Conservation (phyloP, 2,329 filamentous ascomycete genomes). For the Xylaria arbuscula region DNA sequence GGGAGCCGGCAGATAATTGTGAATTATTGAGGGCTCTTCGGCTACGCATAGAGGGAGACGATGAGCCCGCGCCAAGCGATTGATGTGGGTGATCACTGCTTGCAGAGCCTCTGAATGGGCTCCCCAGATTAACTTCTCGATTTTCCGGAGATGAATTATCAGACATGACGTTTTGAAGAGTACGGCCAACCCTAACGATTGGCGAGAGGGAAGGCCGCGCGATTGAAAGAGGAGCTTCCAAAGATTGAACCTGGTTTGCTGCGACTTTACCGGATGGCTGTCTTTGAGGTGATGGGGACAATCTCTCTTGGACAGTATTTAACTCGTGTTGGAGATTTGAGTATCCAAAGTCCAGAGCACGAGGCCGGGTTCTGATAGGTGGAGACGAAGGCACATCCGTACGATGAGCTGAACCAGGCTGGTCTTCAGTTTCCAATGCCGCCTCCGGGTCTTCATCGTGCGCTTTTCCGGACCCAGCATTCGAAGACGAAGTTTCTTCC, state of each 20-base stretch:
- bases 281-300: slow-evolving; percentile 41
- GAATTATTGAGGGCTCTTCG: slow-evolving; percentile 31
- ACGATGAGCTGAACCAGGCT: slow-evolving; percentile 36
- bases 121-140: slow-evolving; percentile 63
- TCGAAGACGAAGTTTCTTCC: slow-evolving; percentile 58
- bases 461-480: slow-evolving; percentile 51
- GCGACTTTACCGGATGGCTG: slow-evolving; percentile 37
- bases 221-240: slow-evolving; percentile 40
- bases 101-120: slow-evolving; percentile 62
- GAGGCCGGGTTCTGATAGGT: slow-evolving; percentile 46
- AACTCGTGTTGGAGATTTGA: slow-evolving; percentile 43
- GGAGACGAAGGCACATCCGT: slow-evolving; percentile 52
- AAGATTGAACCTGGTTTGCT: slow-evolving; percentile 38
- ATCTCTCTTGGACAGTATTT: slow-evolving; percentile 38
- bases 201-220: slow-evolving; percentile 59
- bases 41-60: slow-evolving; percentile 40
- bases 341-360: slow-evolving; percentile 43
- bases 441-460: slow-evolving; percentile 42
- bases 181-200: slow-evolving; percentile 67
- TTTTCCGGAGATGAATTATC: slow-evolving; percentile 67
- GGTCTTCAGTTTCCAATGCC: slow-evolving; percentile 27
- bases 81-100: slow-evolving; percentile 46
- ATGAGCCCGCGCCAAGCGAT: slow-evolving; percentile 44
- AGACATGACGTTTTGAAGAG: slow-evolving; percentile 67
- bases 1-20: slow-evolving; percentile 34